Evolutionary conservation across 805 yeast species (phyloP).

Genomic region (Metschnikowia noctiluminum): DNA sequence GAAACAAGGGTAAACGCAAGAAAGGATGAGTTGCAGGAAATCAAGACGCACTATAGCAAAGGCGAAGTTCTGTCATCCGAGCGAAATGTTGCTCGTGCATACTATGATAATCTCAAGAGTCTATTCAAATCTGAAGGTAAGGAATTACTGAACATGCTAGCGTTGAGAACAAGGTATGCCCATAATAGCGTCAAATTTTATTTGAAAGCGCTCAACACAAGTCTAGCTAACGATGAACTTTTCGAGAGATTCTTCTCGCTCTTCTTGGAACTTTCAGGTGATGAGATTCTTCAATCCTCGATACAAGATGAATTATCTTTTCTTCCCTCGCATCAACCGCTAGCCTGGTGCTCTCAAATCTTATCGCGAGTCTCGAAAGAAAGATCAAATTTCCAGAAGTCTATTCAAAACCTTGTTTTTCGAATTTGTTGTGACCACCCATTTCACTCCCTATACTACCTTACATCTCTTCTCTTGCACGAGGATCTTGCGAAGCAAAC

Average conservation of each 20-base stretch:
- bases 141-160: constrained; percentile 39
- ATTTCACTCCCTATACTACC: constrained; percentile 62
- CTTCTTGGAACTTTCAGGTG: constrained; percentile 66
- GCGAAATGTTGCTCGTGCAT: constrained; percentile 50
- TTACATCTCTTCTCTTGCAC: constrained; percentile 56
- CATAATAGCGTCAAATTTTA: constrained; percentile 57
- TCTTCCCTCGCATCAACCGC: constrained; percentile 59
- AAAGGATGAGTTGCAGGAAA: constrained; percentile 45
- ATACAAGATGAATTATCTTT: constrained; percentile 35
- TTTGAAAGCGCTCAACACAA: constrained; percentile 49
- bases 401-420: constrained; percentile 46
- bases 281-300: constrained; percentile 40
- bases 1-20: constrained; percentile 41
- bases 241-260: constrained; percentile 76
- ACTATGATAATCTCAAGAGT: constrained; percentile 45
- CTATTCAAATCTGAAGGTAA: constrained; percentile 49
- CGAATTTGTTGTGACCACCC: constrained; percentile 59
- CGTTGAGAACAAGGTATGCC: constrained; percentile 42
- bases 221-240: constrained; percentile 44
- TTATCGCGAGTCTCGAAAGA: constrained; percentile 63
- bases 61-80: constrained; percentile 42
- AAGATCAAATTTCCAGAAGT: constrained; percentile 49
- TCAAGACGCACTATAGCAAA: constrained; percentile 43
- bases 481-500: constrained; percentile 26
- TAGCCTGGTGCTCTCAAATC: constrained; percentile 82